Evolutionary conservation across 805 yeast genomes (phyloP), one percentile per base, ranked within the genome.

Genomic region (Sugiyamaella mastotermitis): DNA sequence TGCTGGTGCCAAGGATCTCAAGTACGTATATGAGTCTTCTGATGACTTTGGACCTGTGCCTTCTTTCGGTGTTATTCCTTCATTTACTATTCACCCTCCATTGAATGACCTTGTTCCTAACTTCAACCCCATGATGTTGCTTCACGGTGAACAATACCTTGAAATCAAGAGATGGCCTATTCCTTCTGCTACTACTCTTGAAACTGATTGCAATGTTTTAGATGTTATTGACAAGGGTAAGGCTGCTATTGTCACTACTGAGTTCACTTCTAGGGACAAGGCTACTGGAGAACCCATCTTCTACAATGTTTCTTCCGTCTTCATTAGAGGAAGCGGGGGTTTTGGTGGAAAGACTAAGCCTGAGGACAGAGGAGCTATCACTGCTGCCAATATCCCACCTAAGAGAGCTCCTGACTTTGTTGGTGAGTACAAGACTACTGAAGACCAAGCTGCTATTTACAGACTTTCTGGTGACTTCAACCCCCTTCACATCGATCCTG

Each of bases 121-220:
- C 64, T 90, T 85, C 71, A 84, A 85, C 63, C 95, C 92, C 44
- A 80, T 86, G 76, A 71, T 81, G 62, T 71, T 90, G 55, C 72
- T 90, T 50, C 97, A 90, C 60, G 98, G 97, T 43, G 98, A 90
- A 65, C 97, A 90, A 61, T 90, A 83, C 62, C 68, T 88, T 51
- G 86, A 78, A 62, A 60, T 90, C 46, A 70, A 71, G 47, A 74
- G 79, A 59, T 78, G 73, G 68, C 92, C 94, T 41, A 69, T 90
- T 41, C 94, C 95, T 45, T 74, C 83, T 1, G 69, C 72, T 45
- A 94, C 80, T 3, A 57, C 63, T 1, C 60, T 87, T 31, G 69
- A 62, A 39, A 83, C 94, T 5, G 69, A 70, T 31, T 72, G 76
- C 42, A 65, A 57, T 46, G 87, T 95, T 33, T 67, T 90, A 37